Percentiles rank a stretch among this genome's conserved stretches.
Evolutionary conservation across 1,284 basidiomycete genomes (phyloP).

Genomic region (Stereum hirsutum): DNA sequence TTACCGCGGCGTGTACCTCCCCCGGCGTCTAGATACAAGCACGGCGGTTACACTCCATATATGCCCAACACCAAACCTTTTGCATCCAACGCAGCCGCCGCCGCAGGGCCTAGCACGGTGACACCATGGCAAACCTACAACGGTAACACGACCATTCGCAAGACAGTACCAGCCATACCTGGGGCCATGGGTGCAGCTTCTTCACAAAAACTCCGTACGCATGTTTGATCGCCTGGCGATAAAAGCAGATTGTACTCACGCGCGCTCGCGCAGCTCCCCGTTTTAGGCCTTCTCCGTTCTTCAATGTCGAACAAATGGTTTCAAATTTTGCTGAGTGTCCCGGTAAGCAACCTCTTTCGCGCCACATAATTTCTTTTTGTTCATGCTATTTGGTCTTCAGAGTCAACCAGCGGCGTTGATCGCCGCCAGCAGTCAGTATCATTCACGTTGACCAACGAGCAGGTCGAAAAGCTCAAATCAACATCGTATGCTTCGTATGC

Average conservation of each 20-base stretch:
- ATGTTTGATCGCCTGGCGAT: too few relatives aligned
- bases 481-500: slow-evolving; percentile 29
- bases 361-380: slow-evolving; percentile 7
- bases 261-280: slow-evolving; percentile 40
- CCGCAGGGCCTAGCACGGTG: neutral
- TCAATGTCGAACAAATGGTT: slow-evolving; percentile 54
- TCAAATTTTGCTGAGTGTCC: slow-evolving; percentile 63
- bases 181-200: too few relatives aligned
- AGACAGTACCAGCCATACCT: slow-evolving; percentile 22
- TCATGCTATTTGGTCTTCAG: slow-evolving; percentile 25
- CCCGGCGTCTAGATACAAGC: too few relatives aligned
- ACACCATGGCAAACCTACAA: slow-evolving; percentile 56
- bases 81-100: neutral
- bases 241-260: neutral
- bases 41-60: neutral
- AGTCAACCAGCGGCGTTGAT: slow-evolving; percentile 69
- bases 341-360: slow-evolving; percentile 32
- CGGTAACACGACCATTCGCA: slow-evolving; percentile 52
- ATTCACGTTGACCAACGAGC: slow-evolving; percentile 58
- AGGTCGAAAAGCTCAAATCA: slow-evolving; percentile 49
- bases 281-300: slow-evolving; percentile 78
- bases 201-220: too few relatives aligned
- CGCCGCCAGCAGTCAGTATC: slow-evolving; percentile 51
- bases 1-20: too few relatives aligned
- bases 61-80: neutral